Evolutionary conservation across 495 filamentous ascomycete genomes (phyloP).

Genomic region (Aspergillus indologenus): DNA sequence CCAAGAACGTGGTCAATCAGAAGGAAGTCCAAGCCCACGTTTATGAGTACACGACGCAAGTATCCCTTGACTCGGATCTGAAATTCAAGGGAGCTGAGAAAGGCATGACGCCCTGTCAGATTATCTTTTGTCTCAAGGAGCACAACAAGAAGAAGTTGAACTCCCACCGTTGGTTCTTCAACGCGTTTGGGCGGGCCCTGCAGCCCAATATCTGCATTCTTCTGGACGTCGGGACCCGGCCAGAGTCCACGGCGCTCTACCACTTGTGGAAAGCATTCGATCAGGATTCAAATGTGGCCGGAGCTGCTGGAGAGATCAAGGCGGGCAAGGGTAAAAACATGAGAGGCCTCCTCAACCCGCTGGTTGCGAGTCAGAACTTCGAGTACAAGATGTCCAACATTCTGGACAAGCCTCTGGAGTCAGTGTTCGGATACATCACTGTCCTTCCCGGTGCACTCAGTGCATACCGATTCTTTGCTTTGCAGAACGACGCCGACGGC

Average conservation of each 20-base stretch:
- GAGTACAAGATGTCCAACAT: constrained; percentile 99
- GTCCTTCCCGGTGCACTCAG: constrained; percentile 92
- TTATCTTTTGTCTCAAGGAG: constrained; percentile 98
- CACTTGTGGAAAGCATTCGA: constrained; percentile 99
- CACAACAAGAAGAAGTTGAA: constrained; percentile 98
- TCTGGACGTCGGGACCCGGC: constrained; percentile 92
- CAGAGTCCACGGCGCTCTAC: constrained; percentile 82
- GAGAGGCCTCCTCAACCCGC: constrained; percentile 82
- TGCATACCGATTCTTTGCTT: constrained; percentile 93
- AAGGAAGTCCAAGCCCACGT: constrained; percentile 84
- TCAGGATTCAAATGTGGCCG: constrained; percentile 92
- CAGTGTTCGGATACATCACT: constrained; percentile 96
- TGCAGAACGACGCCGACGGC: constrained; percentile 95
- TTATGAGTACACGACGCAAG: constrained; percentile 98
- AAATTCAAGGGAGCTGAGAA: constrained; percentile 99
- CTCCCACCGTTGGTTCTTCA: constrained; percentile 99
- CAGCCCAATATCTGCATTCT: constrained; percentile 96
- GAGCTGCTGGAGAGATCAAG: constrained; percentile 95
- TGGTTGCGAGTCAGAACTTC: constrained; percentile 97
- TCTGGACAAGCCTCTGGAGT: constrained; percentile 94
- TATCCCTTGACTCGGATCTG: constrained; percentile 88
- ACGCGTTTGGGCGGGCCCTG: constrained; percentile 89
- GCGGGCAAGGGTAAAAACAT: constrained; percentile 87
- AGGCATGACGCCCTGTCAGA: constrained; percentile 97
- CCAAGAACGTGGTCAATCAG: constrained; percentile 95